Evolutionary conservation across 2,329 filamentous ascomycete genomes (phyloP), one percentile per base, ranked within the genome.

Genomic region (Venturia effusa): DNA sequence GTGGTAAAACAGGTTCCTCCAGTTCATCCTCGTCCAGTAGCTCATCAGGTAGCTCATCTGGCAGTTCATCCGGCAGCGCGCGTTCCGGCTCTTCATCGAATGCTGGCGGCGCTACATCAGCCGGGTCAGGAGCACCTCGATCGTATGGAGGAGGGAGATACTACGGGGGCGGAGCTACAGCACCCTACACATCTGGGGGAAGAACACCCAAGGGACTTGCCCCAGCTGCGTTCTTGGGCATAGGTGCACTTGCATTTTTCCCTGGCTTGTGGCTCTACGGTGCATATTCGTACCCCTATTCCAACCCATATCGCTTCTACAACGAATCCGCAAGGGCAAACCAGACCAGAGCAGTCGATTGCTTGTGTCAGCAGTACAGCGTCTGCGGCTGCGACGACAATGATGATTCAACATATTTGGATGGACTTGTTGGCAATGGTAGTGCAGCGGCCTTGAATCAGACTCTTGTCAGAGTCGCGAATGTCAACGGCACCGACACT

Each of bases 351-450:
- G 81, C 83, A 0, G 83, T 89, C 0, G 72, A 76, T 3, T 90
- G 88, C 70, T 74, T 84, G 32, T 90, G 88, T 74, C 80, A 81
- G 66, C 69, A 80, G 64, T 81, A 81, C 68, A 73, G 71, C 22
- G 76, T 78, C 22, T 92, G 88, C 69, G 82, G 84, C 6, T 92
- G 88, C 71, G 88, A 92, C 66, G 85, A 89, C 64, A 87, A 85
- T 68, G 79, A 80, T 64, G 78, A 84, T 67, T 77, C 74, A n/a
- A 75, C 79, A 0, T 88, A 87, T 71, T 75, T 88, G 65, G 76
- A 83, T 67, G 79, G 81, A 10, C 71, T 92, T 11, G 78, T 92
- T 54, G 74, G 74, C 5, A 78, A 81, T 40, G 79, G 79, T 41
- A 84, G 80, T 67, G 86, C 86, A 68, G 71, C 71, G 3, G 75